Base-by-base conservation (phyloP, 2,329 filamentous ascomycete genomes). In the Eutypella sp. region DNA sequence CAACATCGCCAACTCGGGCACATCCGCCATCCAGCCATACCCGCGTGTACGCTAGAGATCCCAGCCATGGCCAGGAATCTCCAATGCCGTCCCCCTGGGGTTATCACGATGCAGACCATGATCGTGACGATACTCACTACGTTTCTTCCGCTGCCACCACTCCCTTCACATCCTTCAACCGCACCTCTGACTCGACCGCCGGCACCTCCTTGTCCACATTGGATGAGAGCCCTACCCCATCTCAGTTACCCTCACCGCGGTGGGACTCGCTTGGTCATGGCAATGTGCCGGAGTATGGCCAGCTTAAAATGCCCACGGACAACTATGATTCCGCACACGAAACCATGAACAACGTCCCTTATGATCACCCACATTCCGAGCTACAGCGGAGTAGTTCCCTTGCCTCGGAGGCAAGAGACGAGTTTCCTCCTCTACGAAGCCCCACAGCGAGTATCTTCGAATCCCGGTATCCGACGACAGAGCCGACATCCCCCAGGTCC, bases 391-490 rank as follows among this genome's bases (percentile, higher is more conserved):
- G 11, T 20, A n/a, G 11, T 8, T 39, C 36, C 11, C 19, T 39
- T 13, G 23, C 19, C 8, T 39, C 36, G 19, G 36, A 39, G 20
- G 20, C 36, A 8, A 20, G 36, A 20, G 36, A 39, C 18, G 36
- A 20, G 34, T 58, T 56, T 31, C 51, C 58, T 18, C 34, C 41
- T 16, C 34, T 52, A 23, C 58, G 60, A 34, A 55, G 50, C 25
- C 50, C 52, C 38, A 59, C 49, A 47, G 47, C 59, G 18, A 64
- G 55, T 27, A 50, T 59, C 41, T 48, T 49, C 60, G 70, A 62
- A 57, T 9, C 36, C 10, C 36, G 36, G 23, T 39, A 39, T 39
- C 36, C 19, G 11, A 23, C 36, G 20, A 22, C 19, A 23, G 36
- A 39, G 19, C 36, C 36, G 7, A n/a, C 36, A 22, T 39, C 36